phyloP scores from a whole-genome alignment of 2,329 filamentous ascomycete species.

The Cordyceps farinosa region DNA sequence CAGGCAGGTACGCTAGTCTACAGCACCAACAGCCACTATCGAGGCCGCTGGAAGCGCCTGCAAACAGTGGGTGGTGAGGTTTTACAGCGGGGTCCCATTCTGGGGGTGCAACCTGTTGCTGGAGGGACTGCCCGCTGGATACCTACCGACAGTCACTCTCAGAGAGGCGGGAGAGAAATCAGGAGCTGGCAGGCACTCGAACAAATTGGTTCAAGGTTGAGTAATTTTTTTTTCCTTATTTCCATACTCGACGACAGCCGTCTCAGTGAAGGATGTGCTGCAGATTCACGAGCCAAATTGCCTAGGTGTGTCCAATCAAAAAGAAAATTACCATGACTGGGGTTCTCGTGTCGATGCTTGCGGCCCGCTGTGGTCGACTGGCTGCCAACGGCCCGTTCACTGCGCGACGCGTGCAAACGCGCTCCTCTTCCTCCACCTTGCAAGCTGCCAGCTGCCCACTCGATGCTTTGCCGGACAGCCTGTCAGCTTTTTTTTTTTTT shows the following conservation, averaged over 20 bases:
- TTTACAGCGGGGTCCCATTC: slow-evolving; percentile 1
- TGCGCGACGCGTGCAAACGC: slow-evolving; percentile 12
- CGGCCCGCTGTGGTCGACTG: neutral
- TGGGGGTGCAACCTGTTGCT: neutral
- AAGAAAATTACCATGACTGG: neutral
- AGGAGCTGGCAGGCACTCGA: no score
- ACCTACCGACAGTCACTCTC: no score
- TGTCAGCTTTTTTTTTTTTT: no score
- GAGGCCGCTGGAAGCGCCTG: neutral
- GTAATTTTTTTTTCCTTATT: no score
- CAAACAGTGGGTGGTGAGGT: neutral
- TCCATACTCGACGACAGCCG: no score
- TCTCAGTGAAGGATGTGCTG: no score
- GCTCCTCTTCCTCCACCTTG: slow-evolving; percentile 1
- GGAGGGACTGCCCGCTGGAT: neutral
- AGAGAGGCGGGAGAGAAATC: no score
- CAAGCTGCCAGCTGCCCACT: neutral
- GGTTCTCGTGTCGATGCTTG: neutral
- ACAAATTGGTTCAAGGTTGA: neutral
- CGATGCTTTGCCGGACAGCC: no score
- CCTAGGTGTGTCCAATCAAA: neutral
- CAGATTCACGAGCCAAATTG: no score
- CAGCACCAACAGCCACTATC: neutral
- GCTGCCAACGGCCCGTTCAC: neutral
- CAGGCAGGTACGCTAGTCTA: neutral